Conservation (phyloP, 1,139 yeast species). For the Sugiyamaella castrensis region DNA sequence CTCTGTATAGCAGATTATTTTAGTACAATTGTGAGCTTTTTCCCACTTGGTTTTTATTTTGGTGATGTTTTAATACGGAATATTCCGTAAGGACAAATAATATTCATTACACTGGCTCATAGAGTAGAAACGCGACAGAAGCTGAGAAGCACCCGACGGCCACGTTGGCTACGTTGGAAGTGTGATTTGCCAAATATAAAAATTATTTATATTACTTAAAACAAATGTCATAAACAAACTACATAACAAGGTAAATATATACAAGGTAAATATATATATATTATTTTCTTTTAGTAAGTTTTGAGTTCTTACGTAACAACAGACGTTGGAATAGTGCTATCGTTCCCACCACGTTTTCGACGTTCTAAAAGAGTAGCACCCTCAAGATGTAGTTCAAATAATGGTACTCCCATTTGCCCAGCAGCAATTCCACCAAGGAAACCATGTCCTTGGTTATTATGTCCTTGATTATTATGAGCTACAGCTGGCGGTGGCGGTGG, state of each 20-base stretch:
- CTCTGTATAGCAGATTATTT: too few relatives aligned
- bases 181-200: too few relatives aligned
- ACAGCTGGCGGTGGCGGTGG: conserved; percentile 18
- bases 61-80: too few relatives aligned
- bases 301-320: not conserved
- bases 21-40: too few relatives aligned
- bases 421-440: conserved; percentile 15
- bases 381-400: conserved; percentile 69
- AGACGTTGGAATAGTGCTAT: conserved; percentile 7
- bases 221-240: too few relatives aligned
- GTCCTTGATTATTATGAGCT: conserved; percentile 5
- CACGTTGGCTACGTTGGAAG: too few relatives aligned
- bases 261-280: not conserved
- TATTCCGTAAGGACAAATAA: too few relatives aligned
- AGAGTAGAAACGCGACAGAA: too few relatives aligned
- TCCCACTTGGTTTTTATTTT: too few relatives aligned
- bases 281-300: not conserved
- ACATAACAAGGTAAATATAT: not conserved
- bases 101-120: too few relatives aligned
- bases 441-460: not conserved
- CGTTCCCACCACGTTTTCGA: conserved; percentile 23
- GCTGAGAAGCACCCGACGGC: too few relatives aligned
- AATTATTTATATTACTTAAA: not conserved
- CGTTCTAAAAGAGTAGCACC: conserved; percentile 82
- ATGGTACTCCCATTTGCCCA: conserved; percentile 27